A percentile compares a stretch with the other conserved stretches of the same genome.
These are phyloP conservation scores for Paramecium pentaurelia DNA, from an alignment of 73 alveolate genomes.

Conservation along the genomic window DNA sequence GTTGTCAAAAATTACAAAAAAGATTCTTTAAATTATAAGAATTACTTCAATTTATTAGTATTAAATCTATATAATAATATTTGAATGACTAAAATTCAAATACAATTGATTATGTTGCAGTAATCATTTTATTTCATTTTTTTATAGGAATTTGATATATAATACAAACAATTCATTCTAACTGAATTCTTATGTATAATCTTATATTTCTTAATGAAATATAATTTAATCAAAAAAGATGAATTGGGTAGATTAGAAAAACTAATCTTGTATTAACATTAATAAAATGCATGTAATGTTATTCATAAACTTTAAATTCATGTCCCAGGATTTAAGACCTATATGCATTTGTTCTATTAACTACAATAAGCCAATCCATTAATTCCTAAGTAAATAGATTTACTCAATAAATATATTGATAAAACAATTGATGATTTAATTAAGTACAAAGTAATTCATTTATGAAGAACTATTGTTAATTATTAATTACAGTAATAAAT, in stretches of 20 bases:
- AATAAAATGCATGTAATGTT: not conserved
- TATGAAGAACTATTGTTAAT: not conserved
- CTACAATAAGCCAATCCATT: not conserved
- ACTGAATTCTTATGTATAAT: not conserved
- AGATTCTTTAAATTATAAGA: conserved; percentile 2
- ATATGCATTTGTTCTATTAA: not conserved
- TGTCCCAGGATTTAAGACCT: not conserved
- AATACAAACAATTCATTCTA: not conserved
- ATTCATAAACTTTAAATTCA: not conserved
- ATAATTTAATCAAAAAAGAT: not conserved
- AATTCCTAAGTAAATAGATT: not conserved
- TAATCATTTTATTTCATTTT: not conserved
- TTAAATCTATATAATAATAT: not conserved
- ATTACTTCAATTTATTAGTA: not conserved
- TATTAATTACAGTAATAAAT: not conserved
- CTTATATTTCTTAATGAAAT: not conserved
- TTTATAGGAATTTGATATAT: not conserved
- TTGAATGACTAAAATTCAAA: not conserved
- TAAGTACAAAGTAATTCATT: conserved; percentile 1
- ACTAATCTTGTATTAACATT: not conserved
- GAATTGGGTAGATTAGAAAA: not conserved
- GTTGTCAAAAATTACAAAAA: not conserved
- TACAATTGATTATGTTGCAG: not conserved
- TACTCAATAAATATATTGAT: not conserved
- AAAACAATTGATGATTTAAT: conserved; percentile 6